Conservation (phyloP, 192 early-diverging fungal species). For the Umbelopsis sp. region DNA sequence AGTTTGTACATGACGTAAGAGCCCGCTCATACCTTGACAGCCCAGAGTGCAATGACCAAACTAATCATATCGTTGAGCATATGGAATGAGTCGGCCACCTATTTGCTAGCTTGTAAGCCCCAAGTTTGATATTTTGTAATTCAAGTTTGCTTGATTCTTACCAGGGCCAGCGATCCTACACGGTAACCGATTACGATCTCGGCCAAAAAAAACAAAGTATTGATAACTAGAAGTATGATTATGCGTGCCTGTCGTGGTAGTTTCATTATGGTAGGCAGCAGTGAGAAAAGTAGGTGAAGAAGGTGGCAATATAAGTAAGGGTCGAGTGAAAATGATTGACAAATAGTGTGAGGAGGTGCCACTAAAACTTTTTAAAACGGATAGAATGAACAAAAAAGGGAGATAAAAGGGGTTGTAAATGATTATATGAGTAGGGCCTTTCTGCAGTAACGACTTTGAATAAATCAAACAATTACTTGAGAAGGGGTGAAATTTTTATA, state of each 20-base stretch:
- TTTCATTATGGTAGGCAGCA: not conserved
- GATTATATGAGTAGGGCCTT: no score
- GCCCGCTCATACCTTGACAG: conserved; percentile 57
- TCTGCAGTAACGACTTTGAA: no score
- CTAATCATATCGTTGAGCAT: conserved; percentile 85
- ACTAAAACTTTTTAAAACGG: not conserved
- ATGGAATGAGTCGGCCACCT: conserved; percentile 89
- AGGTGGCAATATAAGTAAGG: not conserved
- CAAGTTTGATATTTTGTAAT: no score
- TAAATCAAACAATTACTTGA: no score
- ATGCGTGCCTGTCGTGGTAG: conserved; percentile 60
- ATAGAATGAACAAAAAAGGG: not conserved
- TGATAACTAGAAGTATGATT: conserved; percentile 60
- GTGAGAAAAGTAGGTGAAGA: not conserved
- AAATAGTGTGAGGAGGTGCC: not conserved
- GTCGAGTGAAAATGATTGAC: not conserved
- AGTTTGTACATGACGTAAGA: not conserved
- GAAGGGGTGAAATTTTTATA: no score
- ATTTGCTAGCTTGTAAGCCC: no score
- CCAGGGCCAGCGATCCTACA: conserved; percentile 75
- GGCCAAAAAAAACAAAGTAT: conserved; percentile 71
- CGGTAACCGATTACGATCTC: conserved; percentile 82
- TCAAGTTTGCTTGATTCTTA: not conserved
- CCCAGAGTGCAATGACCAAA: conserved; percentile 80
- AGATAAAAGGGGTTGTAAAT: not conserved